A percentile compares a stretch with the other conserved stretches of the same genome.
phyloP scores from a whole-genome alignment of 1,284 basidiomycete species.

The Irpex sp. region DNA sequence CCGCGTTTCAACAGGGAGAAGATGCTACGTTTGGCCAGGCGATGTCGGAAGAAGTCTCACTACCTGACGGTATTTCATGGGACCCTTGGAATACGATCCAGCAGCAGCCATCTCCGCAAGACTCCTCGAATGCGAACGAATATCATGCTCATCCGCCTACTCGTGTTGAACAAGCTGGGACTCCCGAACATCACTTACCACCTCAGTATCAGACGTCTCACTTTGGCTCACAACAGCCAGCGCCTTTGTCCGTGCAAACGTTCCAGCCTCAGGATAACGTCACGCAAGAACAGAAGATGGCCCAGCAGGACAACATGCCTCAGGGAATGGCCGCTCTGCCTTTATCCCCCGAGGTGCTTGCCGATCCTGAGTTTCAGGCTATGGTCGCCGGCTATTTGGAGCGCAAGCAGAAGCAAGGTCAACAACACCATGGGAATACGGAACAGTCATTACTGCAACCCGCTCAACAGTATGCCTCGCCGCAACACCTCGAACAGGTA shows the following conservation, averaged over 20 bases:
- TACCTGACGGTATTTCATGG: background rate
- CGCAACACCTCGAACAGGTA: background rate
- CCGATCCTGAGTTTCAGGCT: background rate
- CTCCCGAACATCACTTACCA: background rate
- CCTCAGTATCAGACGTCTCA: background rate
- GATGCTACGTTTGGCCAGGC: background rate
- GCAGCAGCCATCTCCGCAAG: background rate
- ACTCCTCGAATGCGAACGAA: background rate
- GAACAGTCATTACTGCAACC: background rate
- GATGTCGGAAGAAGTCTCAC: background rate
- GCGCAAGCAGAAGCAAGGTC: background rate
- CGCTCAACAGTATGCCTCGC: background rate
- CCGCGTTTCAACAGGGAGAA: background rate
- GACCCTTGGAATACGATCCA: background rate
- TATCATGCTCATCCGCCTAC: background rate
- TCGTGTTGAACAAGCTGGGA: background rate
- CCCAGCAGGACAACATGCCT: background rate
- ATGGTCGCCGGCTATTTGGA: background rate
- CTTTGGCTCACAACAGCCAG: background rate
- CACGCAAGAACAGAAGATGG: background rate
- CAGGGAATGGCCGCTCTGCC: background rate
- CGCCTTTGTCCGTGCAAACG: background rate
- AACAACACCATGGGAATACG: background rate
- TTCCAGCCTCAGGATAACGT: background rate
- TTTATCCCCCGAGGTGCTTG: background rate